Percentiles rank a stretch among this genome's conserved stretches.
Conservation (phyloP, 2,329 filamentous ascomycete species). For the Alternaria viburni region DNA sequence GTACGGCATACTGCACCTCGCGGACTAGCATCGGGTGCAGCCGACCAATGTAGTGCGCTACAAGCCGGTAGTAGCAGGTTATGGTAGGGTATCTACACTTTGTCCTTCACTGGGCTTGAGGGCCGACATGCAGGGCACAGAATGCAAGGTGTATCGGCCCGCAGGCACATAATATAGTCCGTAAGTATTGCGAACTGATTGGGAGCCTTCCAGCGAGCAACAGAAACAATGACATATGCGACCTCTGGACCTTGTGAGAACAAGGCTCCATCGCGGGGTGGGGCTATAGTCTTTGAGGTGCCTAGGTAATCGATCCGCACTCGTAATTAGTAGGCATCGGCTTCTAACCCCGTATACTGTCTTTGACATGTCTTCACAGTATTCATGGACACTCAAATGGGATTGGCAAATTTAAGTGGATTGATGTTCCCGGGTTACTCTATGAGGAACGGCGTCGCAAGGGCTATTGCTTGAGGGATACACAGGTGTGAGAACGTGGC, state of each 20-base stretch:
- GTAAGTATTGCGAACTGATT: neutral
- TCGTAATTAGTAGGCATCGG: neutral
- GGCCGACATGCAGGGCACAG: neutral
- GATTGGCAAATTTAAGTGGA: neutral
- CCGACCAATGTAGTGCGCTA: neutral
- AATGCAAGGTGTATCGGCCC: neutral
- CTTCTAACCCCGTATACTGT: neutral
- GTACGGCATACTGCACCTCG: neutral
- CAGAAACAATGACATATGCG: neutral
- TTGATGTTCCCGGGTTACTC: neutral
- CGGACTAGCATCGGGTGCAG: neutral
- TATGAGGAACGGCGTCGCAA: neutral
- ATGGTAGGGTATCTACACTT: neutral
- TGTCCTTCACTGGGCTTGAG: neutral
- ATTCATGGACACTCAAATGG: neutral
- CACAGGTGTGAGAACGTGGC: neutral
- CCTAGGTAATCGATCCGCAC: neutral
- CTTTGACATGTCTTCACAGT: neutral
- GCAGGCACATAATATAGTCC: neutral
- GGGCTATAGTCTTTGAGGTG: neutral
- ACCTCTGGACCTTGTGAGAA: neutral
- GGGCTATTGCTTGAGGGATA: neutral
- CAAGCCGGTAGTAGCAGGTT: neutral
- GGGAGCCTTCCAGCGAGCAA: neutral
- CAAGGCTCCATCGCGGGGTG: neutral